Percentiles rank a stretch among this genome's conserved stretches.
These are phyloP conservation scores for Solanum paucissectum DNA, from an alignment of 257 asterid species.

Conservation along the genomic window DNA sequence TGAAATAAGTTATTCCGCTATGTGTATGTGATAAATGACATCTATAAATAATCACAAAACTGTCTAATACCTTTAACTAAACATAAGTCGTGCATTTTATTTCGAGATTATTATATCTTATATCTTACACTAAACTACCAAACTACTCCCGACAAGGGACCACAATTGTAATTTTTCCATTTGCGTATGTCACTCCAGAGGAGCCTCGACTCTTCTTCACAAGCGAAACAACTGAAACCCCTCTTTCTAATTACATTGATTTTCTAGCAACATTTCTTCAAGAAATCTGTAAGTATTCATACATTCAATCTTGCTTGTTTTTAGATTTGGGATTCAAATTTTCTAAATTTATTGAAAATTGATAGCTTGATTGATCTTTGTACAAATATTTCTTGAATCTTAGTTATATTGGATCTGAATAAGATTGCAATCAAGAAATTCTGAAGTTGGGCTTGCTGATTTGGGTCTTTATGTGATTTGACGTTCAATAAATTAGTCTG, in stretches of 20 bases:
- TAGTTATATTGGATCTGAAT: conserved; percentile 4
- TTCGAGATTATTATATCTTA: too few relatives aligned
- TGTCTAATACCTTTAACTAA: too few relatives aligned
- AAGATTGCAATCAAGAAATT: background rate
- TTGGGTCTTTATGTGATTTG: background rate
- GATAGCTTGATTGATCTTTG: background rate
- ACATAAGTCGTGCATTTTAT: too few relatives aligned
- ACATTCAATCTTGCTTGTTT: background rate
- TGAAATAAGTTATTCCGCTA: too few relatives aligned
- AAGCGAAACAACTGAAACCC: background rate
- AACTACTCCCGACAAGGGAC: background rate
- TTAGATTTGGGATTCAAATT: background rate
- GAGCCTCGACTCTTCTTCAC: background rate
- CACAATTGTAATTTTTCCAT: background rate
- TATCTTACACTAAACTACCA: too few relatives aligned
- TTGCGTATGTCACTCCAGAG: background rate
- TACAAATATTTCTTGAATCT: background rate
- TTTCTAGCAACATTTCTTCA: background rate
- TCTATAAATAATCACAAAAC: too few relatives aligned
- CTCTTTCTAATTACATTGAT: background rate
- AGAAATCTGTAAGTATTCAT: background rate
- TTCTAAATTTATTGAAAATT: background rate
- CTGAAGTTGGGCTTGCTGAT: background rate
- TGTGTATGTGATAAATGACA: too few relatives aligned
- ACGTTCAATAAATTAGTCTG: background rate